Percentiles rank a stretch among this genome's conserved stretches.
phyloP scores from a whole-genome alignment of 2,329 filamentous ascomycete species.

The Xylaria digitata region DNA sequence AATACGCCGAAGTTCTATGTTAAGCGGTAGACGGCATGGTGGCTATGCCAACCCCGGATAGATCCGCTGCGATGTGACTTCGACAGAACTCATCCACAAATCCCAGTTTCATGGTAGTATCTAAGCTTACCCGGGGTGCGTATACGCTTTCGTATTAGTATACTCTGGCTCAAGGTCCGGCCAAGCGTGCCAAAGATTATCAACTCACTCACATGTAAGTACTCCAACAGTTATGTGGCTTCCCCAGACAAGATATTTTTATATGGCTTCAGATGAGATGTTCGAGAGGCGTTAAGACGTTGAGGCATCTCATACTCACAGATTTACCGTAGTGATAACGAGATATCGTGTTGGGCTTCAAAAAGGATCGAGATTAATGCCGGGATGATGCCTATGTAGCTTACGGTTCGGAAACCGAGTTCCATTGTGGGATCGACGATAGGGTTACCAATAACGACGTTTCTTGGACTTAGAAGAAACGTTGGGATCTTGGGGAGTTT shows the following conservation, averaged over 20 bases:
- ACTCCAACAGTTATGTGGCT: neutral
- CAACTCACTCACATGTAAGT: constrained; percentile 4
- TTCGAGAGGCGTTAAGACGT: too few species aligned
- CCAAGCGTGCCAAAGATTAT: constrained; percentile 5
- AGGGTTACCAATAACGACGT: constrained; percentile 21
- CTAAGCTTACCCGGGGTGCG: constrained; percentile 24
- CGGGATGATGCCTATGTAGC: neutral
- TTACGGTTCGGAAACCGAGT: constrained; percentile 30
- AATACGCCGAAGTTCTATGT: constrained; percentile 9
- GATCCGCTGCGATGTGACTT: constrained; percentile 36
- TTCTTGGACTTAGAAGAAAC: constrained; percentile 15
- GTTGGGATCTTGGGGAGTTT: constrained; percentile 16
- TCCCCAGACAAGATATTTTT: neutral
- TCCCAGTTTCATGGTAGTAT: constrained; percentile 27
- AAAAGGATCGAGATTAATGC: neutral
- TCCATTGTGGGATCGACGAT: constrained; percentile 29
- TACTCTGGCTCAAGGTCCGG: constrained; percentile 4
- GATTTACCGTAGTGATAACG: neutral
- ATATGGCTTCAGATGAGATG: neutral
- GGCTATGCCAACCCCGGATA: constrained; percentile 35
- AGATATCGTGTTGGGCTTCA: neutral
- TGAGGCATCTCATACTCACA: neutral
- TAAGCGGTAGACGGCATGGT: constrained; percentile 25
- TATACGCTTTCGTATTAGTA: constrained; percentile 12
- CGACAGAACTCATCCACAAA: constrained; percentile 21